Percentiles rank a stretch among this genome's conserved stretches.
Evolutionary conservation across 805 yeast species (phyloP).

Genomic region (Diddensiella santjacobensis): DNA sequence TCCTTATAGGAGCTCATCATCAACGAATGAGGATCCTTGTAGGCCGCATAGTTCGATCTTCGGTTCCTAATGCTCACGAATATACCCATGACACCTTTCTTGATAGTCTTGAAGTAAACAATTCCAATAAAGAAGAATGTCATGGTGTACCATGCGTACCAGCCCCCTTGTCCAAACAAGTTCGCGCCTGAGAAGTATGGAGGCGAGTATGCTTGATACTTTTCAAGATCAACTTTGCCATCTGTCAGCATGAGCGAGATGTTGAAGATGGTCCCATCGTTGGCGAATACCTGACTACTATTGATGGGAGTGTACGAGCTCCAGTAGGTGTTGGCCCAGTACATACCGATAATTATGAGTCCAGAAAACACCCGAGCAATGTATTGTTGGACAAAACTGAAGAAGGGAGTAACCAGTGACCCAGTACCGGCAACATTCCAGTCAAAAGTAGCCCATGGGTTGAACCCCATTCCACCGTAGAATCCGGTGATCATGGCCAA

Average conservation of each 20-base stretch:
- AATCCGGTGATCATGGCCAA: constrained; percentile 50
- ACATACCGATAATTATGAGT: constrained; percentile 29
- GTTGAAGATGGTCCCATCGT: constrained; percentile 47
- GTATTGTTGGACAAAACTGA: constrained; percentile 40
- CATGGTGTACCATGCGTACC: constrained; percentile 40
- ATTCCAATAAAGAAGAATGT: constrained; percentile 7
- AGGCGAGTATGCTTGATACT: constrained; percentile 49
- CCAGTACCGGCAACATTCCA: constrained; percentile 34
- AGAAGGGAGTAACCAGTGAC: constrained; percentile 33
- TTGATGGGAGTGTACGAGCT: constrained; percentile 59
- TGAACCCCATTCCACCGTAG: constrained; percentile 44
- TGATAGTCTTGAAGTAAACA: background rate
- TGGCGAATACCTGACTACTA: constrained; percentile 50
- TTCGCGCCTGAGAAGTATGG: constrained; percentile 56
- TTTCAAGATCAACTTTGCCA: constrained; percentile 41
- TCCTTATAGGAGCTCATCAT: constrained; percentile 55
- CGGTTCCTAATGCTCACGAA: constrained; percentile 25
- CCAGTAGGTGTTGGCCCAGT: constrained; percentile 22
- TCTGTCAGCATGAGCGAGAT: constrained; percentile 42
- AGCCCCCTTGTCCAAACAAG: constrained; percentile 40
- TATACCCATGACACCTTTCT: constrained; percentile 30
- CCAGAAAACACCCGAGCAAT: constrained; percentile 11
- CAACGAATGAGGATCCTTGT: constrained; percentile 21
- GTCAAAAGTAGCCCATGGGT: constrained; percentile 42
- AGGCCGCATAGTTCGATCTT: constrained; percentile 25